Conservation (phyloP, 371 early-diverging fungal genomes). For the Lichtheimia hyalospora region DNA sequence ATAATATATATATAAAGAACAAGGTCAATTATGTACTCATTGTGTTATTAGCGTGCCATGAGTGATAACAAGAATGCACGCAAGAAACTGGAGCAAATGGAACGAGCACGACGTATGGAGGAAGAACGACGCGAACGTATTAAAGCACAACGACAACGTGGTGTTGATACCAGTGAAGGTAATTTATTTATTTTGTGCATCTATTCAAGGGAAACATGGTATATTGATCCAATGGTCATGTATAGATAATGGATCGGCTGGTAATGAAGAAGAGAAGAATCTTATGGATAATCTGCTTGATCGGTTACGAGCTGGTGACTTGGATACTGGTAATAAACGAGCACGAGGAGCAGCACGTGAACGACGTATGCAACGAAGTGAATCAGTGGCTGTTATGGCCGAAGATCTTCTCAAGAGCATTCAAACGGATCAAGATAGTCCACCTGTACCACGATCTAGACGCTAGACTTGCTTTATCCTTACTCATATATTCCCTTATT, state of each 20-base stretch:
- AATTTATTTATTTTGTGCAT: slow-evolving; percentile 13
- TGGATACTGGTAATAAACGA: slow-evolving; percentile 64
- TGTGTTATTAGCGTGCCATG: slow-evolving; percentile 40
- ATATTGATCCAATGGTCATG: not conserved
- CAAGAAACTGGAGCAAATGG: slow-evolving; percentile 45
- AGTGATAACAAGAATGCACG: slow-evolving; percentile 42
- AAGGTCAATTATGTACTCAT: not conserved
- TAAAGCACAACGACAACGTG: slow-evolving; percentile 45
- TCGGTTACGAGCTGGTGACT: slow-evolving; percentile 70
- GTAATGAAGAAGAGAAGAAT: slow-evolving; percentile 66
- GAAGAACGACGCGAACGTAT: slow-evolving; percentile 45
- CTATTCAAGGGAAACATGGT: not conserved
- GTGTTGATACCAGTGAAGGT: slow-evolving; percentile 44
- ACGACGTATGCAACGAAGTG: slow-evolving; percentile 59
- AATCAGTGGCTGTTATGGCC: slow-evolving; percentile 66
- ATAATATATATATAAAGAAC: too few species aligned
- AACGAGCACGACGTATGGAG: slow-evolving; percentile 39
- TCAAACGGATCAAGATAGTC: slow-evolving; percentile 43
- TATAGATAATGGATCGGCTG: slow-evolving; percentile 10
- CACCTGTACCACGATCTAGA: slow-evolving; percentile 10
- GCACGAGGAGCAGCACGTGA: slow-evolving; percentile 25
- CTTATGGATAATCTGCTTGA: slow-evolving; percentile 83
- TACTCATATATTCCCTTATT: too few species aligned
- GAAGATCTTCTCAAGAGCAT: slow-evolving; percentile 72
- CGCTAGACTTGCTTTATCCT: not conserved